Conservation (phyloP, 352 stramenopile species). For the Elongisporangium anandrum region DNA sequence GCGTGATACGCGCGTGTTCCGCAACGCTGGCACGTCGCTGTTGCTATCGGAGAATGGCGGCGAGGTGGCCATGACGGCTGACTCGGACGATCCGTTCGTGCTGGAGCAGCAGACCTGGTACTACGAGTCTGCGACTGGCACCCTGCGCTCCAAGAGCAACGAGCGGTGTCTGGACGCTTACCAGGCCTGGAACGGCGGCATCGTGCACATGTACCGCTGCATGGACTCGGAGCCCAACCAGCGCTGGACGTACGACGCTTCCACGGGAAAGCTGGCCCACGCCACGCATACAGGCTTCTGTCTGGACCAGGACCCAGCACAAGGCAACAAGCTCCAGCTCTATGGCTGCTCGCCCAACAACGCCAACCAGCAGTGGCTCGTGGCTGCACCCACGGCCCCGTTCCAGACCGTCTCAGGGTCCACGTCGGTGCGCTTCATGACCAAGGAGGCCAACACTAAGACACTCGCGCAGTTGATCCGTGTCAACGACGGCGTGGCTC, state of each 20-base stretch:
- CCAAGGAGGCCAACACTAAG: slow-evolving; percentile 28
- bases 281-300: slow-evolving; percentile 45
- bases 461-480: slow-evolving; percentile 36
- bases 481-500: slow-evolving; percentile 12
- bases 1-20: slow-evolving; percentile 21
- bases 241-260: slow-evolving; percentile 55
- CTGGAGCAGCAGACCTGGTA: slow-evolving; percentile 63
- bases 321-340: slow-evolving; percentile 59
- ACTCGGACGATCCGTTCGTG: slow-evolving; percentile 40
- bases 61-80: slow-evolving; percentile 30
- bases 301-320: slow-evolving; percentile 37
- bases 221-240: slow-evolving; percentile 53
- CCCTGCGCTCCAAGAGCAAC: slow-evolving; percentile 63
- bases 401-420: slow-evolving; percentile 13
- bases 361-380: slow-evolving; percentile 48
- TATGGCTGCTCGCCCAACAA: slow-evolving; percentile 50
- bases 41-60: slow-evolving; percentile 34
- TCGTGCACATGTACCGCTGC: slow-evolving; percentile 53
- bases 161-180: slow-evolving; percentile 65
- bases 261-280: slow-evolving; percentile 40
- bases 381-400: slow-evolving; percentile 11
- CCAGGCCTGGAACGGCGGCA: slow-evolving; percentile 39
- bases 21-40: slow-evolving; percentile 21
- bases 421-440: slow-evolving; percentile 28
- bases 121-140: slow-evolving; percentile 40